Percentiles rank a stretch among this genome's conserved stretches.
Conservation (phyloP, 2,329 filamentous ascomycete species). For the Phialocephala sp. region DNA sequence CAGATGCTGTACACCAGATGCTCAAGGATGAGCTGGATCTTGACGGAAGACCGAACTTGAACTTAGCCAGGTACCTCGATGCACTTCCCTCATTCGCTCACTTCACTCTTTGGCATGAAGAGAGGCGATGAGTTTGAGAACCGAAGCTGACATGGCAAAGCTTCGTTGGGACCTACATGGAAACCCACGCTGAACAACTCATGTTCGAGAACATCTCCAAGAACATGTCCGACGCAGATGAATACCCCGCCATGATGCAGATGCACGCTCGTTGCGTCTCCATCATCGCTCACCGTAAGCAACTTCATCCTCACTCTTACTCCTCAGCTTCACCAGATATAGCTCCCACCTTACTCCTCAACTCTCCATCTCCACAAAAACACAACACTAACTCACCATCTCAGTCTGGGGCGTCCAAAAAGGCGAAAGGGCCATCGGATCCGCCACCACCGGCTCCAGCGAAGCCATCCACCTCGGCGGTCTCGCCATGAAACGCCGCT, state of each 20-base stretch:
- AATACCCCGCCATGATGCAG: constrained; percentile 63
- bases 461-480: constrained; percentile 75
- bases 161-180: constrained; percentile 77
- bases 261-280: constrained; percentile 72
- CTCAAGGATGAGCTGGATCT: constrained; percentile 67
- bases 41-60: constrained; percentile 70
- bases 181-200: constrained; percentile 66
- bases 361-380: too few relatives aligned
- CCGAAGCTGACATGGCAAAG: constrained; percentile 42
- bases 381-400: too few relatives aligned
- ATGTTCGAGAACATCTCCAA: constrained; percentile 73
- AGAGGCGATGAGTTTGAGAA: neutral
- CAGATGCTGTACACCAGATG: constrained; percentile 69
- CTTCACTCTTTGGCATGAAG: neutral
- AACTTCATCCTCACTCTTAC: too few relatives aligned
- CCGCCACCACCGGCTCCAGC: constrained; percentile 72
- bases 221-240: constrained; percentile 74
- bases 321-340: too few relatives aligned
- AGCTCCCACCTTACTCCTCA: too few relatives aligned
- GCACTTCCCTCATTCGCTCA: too few relatives aligned
- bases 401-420: constrained; percentile 64
- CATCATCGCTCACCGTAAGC: constrained; percentile 62
- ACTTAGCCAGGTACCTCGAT: constrained; percentile 58
- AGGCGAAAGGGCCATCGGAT: constrained; percentile 68
- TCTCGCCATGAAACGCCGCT: constrained; percentile 75